Percentiles rank a stretch among this genome's conserved stretches.
Conservation (phyloP, 805 yeast species). For the Nakazawaea laoshanensis region DNA sequence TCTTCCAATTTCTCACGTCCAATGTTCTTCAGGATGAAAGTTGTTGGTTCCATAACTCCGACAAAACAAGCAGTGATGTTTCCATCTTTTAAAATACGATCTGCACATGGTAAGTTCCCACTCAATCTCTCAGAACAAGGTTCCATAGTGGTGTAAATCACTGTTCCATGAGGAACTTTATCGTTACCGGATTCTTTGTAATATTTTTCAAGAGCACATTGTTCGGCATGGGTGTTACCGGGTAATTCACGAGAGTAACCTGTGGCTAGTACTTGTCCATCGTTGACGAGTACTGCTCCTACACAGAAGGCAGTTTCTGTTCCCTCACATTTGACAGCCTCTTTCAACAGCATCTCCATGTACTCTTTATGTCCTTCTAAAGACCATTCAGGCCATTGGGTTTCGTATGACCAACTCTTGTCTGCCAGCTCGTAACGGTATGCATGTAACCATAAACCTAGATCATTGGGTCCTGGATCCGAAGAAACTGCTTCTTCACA, state of each 20-base stretch:
- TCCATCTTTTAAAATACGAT: slow-evolving; percentile 52
- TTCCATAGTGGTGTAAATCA: slow-evolving; percentile 92
- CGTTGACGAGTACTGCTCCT: slow-evolving; percentile 77
- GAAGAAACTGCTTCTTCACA: slow-evolving; percentile 70
- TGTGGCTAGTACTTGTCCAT: slow-evolving; percentile 58
- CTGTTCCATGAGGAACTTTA: slow-evolving; percentile 65
- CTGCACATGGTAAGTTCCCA: slow-evolving; percentile 85
- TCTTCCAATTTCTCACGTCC: slow-evolving; percentile 48
- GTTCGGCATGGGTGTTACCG: slow-evolving; percentile 98
- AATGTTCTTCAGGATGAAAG: slow-evolving; percentile 73
- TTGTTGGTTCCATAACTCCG: slow-evolving; percentile 86
- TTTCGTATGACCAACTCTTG: slow-evolving; percentile 62
- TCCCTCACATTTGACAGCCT: slow-evolving; percentile 75
- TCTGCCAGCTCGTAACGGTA: slow-evolving; percentile 57
- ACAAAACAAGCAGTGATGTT: slow-evolving; percentile 73
- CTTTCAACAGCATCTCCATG: slow-evolving; percentile 70
- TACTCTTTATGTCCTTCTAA: slow-evolving; percentile 41
- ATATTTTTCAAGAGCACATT: slow-evolving; percentile 81
- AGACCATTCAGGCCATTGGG: slow-evolving; percentile 83
- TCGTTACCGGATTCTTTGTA: slow-evolving; percentile 23
- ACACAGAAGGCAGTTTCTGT: slow-evolving; percentile 86
- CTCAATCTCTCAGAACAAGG: slow-evolving; percentile 88
- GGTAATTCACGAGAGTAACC: slow-evolving; percentile 89
- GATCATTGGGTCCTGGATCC: slow-evolving; percentile 84
- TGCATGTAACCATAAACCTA: slow-evolving; percentile 90